A percentile compares a stretch with the other conserved stretches of the same genome.
These are phyloP conservation scores for Cubamyces lactineus DNA, from an alignment of 768 basidiomycete genomes.

Conservation along the genomic window DNA sequence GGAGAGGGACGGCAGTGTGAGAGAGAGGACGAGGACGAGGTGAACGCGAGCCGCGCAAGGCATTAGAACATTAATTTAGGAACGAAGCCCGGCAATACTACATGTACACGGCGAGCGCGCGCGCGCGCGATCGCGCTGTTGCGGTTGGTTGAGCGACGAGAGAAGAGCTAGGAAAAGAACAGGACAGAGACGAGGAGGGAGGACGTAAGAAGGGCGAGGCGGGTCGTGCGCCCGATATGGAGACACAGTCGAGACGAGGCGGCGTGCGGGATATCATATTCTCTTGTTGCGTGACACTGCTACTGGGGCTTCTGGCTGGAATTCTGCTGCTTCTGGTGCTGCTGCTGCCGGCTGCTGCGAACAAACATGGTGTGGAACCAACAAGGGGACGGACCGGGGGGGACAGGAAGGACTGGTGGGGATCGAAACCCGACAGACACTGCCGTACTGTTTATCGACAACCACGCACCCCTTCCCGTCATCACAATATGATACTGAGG, in stretches of 20 bases:
- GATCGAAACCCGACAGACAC: background rate
- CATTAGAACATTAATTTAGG: slow-evolving; percentile 26
- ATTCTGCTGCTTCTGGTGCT: background rate
- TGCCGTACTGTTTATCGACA: background rate
- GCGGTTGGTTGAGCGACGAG: background rate
- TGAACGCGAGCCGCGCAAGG: background rate
- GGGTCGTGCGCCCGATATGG: background rate
- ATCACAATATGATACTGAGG: background rate
- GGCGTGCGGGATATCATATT: slow-evolving; percentile 2
- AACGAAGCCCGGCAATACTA: slow-evolving; percentile 25
- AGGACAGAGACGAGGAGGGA: no score
- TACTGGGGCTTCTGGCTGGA: background rate
- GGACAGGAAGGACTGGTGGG: background rate
- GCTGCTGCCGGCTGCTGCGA: background rate
- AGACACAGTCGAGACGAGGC: background rate
- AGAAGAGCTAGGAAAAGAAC: background rate
- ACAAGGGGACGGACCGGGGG: background rate
- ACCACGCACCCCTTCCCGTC: background rate
- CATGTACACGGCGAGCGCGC: slow-evolving; percentile 15
- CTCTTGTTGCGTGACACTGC: background rate
- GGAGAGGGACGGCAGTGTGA: background rate
- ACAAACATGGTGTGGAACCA: background rate
- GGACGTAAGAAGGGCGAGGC: no score
- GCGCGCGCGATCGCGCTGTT: background rate
- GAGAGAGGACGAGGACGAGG: background rate